Base-by-base conservation (phyloP, 2,329 filamentous ascomycete species). In the Trichoderma polysporum region DNA sequence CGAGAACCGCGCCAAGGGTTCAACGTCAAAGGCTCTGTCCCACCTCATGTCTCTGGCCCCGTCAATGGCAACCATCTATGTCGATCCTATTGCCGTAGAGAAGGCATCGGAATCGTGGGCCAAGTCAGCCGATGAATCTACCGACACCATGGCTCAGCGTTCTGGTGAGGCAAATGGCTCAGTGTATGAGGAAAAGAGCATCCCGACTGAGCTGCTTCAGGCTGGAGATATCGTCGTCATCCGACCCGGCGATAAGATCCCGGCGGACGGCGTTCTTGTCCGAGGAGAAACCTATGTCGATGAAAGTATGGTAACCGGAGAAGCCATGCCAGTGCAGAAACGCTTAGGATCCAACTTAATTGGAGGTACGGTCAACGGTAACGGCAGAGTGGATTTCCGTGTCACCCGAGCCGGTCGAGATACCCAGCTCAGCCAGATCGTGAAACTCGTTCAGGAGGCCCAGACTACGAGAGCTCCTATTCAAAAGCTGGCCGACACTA, bases 261-360 rank as follows among this genome's bases (percentile, higher is more conserved):
- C 95, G 1, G 94, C 94, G 1, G 95, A 99, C 76, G 95, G 95
- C 56, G 85, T 88, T 9, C 86, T 99, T 61, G 92, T 93, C 66
- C 88, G 91, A 62, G 95, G 95, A 35, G 92, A 97, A 78, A 97
- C 93, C 39, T 97, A 96, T 74, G 88, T 97, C 25, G 93, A 99
- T 71, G 95, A 99, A 80, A 97, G 93, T 76, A 98, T 98, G 94
- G 94, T 99, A 57, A 99, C 95, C 6, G 95, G 95, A 71, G 95
- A 99, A 80, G 91, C 95, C 2, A 94, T 97, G 86, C 94, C 95
- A 0, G 93, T 98, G 39, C 88, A 93, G 73, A 99, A 99, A 80
- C 90, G 87, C 71, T 90, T 92, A 73, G 93, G 91, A 9, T 89
- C 88, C 71, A 80, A 87, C 50, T 82, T 99, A 66, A 95, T 98